A percentile compares a stretch with the other conserved stretches of the same genome.
Evolutionary conservation across 2,329 filamentous ascomycete genomes (phyloP).

Genomic region (Scedosporium boydii): DNA sequence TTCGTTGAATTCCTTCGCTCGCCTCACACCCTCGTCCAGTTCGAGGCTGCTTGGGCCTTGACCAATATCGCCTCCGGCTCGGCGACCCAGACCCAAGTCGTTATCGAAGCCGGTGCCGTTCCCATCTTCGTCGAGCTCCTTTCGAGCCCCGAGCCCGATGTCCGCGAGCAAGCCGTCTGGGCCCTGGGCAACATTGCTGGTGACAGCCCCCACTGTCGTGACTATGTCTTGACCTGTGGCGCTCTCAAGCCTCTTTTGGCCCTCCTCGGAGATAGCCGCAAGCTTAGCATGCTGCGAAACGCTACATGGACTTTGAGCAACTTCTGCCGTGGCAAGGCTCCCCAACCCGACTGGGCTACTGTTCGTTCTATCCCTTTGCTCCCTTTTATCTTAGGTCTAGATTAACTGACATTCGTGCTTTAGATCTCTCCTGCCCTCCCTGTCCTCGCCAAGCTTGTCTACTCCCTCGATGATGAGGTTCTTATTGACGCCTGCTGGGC

Average conservation of each 20-base stretch:
- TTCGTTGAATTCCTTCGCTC: constrained; percentile 98
- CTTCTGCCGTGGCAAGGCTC: constrained; percentile 99
- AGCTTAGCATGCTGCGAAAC: constrained; percentile 97
- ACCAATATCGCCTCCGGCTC: constrained; percentile 99
- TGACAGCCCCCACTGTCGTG: constrained; percentile 93
- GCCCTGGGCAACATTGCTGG: constrained; percentile 97
- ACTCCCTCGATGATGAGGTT: constrained; percentile 96
- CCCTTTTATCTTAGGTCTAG: background rate
- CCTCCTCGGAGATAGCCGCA: constrained; percentile 91
- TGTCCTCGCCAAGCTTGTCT: constrained; percentile 92
- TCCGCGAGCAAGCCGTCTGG: constrained; percentile 97
- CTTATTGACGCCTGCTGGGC: constrained; percentile 99
- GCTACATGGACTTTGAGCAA: constrained; percentile 99
- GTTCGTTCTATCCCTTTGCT: constrained; percentile 42
- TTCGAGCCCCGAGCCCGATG: constrained; percentile 92
- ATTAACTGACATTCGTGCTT: constrained; percentile 13
- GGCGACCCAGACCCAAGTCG: constrained; percentile 93
- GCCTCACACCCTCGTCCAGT: constrained; percentile 95
- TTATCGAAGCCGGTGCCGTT: constrained; percentile 95
- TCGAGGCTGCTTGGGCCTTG: constrained; percentile 96
- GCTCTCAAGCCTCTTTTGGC: constrained; percentile 83
- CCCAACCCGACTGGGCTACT: constrained; percentile 94
- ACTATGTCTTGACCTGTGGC: constrained; percentile 87
- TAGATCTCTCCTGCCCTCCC: constrained; percentile 92
- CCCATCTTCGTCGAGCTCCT: constrained; percentile 97